Base-by-base conservation (phyloP, 1,284 basidiomycete genomes). In the Malassezia caprae region DNA sequence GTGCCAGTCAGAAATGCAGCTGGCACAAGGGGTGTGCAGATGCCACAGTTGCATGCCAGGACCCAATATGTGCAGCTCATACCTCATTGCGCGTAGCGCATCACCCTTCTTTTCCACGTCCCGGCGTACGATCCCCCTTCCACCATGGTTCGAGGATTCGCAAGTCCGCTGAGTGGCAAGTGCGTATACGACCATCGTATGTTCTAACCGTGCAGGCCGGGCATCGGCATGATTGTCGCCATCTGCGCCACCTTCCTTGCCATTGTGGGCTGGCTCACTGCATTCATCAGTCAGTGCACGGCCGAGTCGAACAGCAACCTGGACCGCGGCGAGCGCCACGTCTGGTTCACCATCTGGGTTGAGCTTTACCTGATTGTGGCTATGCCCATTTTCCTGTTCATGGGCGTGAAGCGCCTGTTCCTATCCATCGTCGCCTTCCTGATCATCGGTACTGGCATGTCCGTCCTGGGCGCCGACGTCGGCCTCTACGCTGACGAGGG, bases 231-330 rank as follows among this genome's bases (percentile, higher is more conserved):
- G 12, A 23, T 48, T 21, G 23, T 53, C 23, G 39, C 44, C 46
- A 17, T 47, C 17, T 51, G 46, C 28, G 50, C 40, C 13, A 19
- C 19, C 19, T 37, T 89, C 56, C 80, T 96, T 46, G 80, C 87
- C 39, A 76, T 87, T 58, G 85, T 90, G 58, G 88, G 84, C 58
- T 96, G 91, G 90, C 83, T 93, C 70, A 83, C 88, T 44, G 89
- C 91, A 1, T 94, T 96, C 78, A 85, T 94, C 68, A 82, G 83
- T 13, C 88, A 70, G 64, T 61, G 57, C 51, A 64, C 62, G 24
- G 62, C 65, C 19, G 62, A 71, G 59, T 63, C 72, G 32, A 59
- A 60, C 27, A 39, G 52, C 3, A 47, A 47, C n/a, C 66, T 67
- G 26, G 23, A 24, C 3, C 86, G 86, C 54, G 85, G 86, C 45